A percentile compares a stretch with the other conserved stretches of the same genome.
Conservation (phyloP, 257 asterid genomes). For the Solanum raphanifolium region DNA sequence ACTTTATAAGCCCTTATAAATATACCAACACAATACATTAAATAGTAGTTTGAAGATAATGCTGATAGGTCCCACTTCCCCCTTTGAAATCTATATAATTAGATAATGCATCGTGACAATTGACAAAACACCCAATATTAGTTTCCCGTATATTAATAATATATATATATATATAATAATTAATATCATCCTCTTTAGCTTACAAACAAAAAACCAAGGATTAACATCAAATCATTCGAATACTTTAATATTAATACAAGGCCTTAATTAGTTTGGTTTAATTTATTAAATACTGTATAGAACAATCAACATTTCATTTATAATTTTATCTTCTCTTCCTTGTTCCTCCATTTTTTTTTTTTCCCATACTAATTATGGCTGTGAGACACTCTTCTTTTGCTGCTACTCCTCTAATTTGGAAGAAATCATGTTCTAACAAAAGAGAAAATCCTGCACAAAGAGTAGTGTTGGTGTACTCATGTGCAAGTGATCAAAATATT, state of each 20-base stretch:
- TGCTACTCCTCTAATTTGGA: neutral
- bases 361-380: neutral
- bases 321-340: neutral
- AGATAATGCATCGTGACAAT: slow-evolving; percentile 35
- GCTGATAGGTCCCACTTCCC: slow-evolving; percentile 30
- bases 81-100: slow-evolving; percentile 12
- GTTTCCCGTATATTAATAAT: neutral
- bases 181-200: neutral
- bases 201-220: neutral
- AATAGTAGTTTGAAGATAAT: slow-evolving; percentile 43
- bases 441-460: neutral
- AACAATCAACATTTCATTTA: neutral
- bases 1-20: slow-evolving; percentile 5
- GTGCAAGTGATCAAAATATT: neutral
- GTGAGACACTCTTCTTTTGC: neutral
- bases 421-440: neutral
- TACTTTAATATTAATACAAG: neutral
- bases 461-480: neutral
- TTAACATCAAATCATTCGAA: neutral
- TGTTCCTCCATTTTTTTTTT: neutral
- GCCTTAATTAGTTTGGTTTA: neutral
- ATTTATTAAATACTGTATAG: neutral
- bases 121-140: slow-evolving; percentile 29
- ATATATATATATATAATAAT: too few species aligned
- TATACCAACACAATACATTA: slow-evolving; percentile 8